Evolutionary conservation across 352 stramenopile genomes (phyloP).

Genomic region (Bremia lactucae): DNA sequence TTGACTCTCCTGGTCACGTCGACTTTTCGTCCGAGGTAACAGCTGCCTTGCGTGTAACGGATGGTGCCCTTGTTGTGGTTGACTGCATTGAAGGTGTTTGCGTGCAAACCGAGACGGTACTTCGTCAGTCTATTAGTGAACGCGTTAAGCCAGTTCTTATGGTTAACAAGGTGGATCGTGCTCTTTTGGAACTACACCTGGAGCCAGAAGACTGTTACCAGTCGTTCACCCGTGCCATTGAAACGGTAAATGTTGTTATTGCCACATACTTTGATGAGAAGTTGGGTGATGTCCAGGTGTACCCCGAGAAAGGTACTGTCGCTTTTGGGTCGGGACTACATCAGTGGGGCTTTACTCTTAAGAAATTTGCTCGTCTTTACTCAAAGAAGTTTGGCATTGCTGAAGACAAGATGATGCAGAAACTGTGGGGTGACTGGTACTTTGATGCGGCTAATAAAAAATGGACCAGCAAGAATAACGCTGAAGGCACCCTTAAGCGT

Average conservation of each 20-base stretch:
- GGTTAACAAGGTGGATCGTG: conserved; percentile 99
- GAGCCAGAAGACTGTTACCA: conserved; percentile 99
- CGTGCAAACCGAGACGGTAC: conserved; percentile 98
- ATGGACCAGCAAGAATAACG: conserved; percentile 93
- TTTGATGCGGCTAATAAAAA: conserved; percentile 93
- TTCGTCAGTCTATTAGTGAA: conserved; percentile 96
- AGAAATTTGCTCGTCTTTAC: conserved; percentile 98
- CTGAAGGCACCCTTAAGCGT: conserved; percentile 89
- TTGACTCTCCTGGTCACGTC: conserved; percentile 99
- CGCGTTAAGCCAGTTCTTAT: conserved; percentile 98
- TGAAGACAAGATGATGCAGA: conserved; percentile 98
- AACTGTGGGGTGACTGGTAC: conserved; percentile 99
- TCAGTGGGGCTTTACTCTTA: conserved; percentile 99
- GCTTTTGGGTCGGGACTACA: conserved; percentile 98
- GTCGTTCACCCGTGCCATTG: conserved; percentile 96
- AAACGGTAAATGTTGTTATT: conserved; percentile 99
- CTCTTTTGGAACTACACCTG: conserved; percentile 96
- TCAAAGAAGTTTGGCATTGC: conserved; percentile 97
- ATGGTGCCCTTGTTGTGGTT: conserved; percentile 98
- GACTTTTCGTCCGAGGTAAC: conserved; percentile 99
- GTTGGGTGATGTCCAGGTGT: conserved; percentile 95
- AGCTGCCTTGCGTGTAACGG: conserved; percentile 97
- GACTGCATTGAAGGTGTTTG: conserved; percentile 99
- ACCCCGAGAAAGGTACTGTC: conserved; percentile 96
- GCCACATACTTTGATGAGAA: conserved; percentile 97